Evolutionary conservation across 345 rosid species (phyloP).

Genomic region (Ceriops zippeliana): DNA sequence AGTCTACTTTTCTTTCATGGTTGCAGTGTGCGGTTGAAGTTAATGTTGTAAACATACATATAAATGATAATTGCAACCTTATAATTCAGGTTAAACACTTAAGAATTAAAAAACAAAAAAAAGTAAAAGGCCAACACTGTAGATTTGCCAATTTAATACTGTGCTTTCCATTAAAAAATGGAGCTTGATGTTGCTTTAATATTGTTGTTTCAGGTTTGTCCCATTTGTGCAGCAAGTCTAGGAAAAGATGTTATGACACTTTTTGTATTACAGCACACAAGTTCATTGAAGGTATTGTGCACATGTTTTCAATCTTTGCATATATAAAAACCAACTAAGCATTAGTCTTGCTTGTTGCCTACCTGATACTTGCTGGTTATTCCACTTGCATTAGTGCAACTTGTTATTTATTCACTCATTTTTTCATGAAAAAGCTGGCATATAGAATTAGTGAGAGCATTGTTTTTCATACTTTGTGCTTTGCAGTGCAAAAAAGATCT

Average conservation of each 20-base stretch:
- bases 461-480: constrained; percentile 4
- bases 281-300: constrained; percentile 43
- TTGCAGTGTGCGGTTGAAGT: background rate
- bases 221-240: constrained; percentile 59
- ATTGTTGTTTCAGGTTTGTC: constrained; percentile 50
- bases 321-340: background rate
- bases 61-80: background rate
- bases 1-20: background rate
- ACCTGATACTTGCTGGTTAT: too few relatives aligned
- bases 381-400: too few relatives aligned
- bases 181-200: background rate
- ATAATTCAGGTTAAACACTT: background rate
- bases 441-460: background rate
- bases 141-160: background rate
- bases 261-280: constrained; percentile 49
- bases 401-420: too few relatives aligned
- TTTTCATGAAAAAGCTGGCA: background rate
- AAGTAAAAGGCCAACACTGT: background rate
- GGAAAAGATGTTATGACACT: constrained; percentile 56
- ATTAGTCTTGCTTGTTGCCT: background rate
- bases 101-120: background rate
- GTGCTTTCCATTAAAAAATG: background rate
- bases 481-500: constrained; percentile 47
- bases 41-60: background rate
- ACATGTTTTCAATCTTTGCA: constrained; percentile 1